phyloP scores from a whole-genome alignment of 768 basidiomycete species.

The Galerina marginata region DNA sequence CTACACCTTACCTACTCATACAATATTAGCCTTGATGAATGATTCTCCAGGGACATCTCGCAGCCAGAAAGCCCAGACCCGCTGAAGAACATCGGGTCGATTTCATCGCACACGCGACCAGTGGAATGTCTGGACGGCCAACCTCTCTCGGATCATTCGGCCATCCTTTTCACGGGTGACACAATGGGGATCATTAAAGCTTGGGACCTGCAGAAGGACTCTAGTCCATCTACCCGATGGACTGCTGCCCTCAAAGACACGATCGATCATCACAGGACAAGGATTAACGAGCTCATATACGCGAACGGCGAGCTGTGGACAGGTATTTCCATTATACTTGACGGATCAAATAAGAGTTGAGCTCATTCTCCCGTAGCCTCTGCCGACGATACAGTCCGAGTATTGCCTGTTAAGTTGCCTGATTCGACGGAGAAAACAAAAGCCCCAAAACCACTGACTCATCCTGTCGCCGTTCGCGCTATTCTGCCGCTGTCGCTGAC shows the following conservation, averaged over 20 bases:
- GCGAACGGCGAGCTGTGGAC: conserved; percentile 87
- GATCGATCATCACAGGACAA: conserved; percentile 76
- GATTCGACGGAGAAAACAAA: conserved; percentile 28
- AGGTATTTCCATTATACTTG: conserved; percentile 49
- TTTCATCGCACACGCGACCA: conserved; percentile 88
- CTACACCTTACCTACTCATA: neutral
- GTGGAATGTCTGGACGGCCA: conserved; percentile 79
- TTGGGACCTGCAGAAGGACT: conserved; percentile 69
- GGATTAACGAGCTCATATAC: conserved; percentile 74
- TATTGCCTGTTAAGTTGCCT: conserved; percentile 51
- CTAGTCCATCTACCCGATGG: conserved; percentile 48
- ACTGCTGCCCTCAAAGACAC: conserved; percentile 56
- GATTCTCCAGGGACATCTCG: conserved; percentile 65
- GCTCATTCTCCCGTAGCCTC: conserved; percentile 63
- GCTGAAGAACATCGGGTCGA: conserved; percentile 62
- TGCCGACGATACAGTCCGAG: conserved; percentile 82
- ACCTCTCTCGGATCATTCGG: conserved; percentile 47
- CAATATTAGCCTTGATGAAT: neutral
- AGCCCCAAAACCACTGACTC: conserved; percentile 56
- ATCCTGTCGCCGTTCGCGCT: conserved; percentile 71
- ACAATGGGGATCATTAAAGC: conserved; percentile 89
- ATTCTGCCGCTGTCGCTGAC: conserved; percentile 73
- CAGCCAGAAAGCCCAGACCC: conserved; percentile 43
- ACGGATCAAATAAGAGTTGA: neutral
- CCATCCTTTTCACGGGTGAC: conserved; percentile 80